phyloP scores from a whole-genome alignment of 169 alveolate genomes.

The Babesia sp. region DNA sequence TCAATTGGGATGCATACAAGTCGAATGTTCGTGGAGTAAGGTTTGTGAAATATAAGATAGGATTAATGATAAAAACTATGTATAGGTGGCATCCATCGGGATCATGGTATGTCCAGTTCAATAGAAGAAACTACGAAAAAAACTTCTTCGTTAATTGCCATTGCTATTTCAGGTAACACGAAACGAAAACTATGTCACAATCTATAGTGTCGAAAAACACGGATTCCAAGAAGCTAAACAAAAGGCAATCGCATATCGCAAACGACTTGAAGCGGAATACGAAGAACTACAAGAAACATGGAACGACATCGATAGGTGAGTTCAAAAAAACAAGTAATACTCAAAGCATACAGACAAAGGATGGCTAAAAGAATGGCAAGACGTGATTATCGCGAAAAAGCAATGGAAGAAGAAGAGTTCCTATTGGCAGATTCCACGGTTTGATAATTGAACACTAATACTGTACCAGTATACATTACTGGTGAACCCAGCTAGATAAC shows the following conservation, averaged over 20 bases:
- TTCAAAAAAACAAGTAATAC: too few species aligned
- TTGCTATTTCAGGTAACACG: slow-evolving; percentile 74
- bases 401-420: slow-evolving; percentile 18
- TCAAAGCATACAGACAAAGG: neutral
- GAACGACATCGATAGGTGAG: slow-evolving; percentile 68
- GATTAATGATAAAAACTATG: neutral
- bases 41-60: slow-evolving; percentile 8
- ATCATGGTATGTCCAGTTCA: slow-evolving; percentile 87
- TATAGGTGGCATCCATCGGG: slow-evolving; percentile 87
- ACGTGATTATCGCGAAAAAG: slow-evolving; percentile 3
- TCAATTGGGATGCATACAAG: slow-evolving; percentile 83
- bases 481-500: too few species aligned
- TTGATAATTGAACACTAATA: too few species aligned
- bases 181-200: neutral
- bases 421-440: slow-evolving; percentile 25
- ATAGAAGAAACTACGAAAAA: slow-evolving; percentile 77
- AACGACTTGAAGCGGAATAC: slow-evolving; percentile 82
- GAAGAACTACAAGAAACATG: slow-evolving; percentile 79
- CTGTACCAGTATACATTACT: too few species aligned
- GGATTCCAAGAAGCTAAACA: slow-evolving; percentile 82
- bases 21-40: slow-evolving; percentile 82
- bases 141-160: slow-evolving; percentile 84
- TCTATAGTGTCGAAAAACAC: slow-evolving; percentile 65
- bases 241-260: slow-evolving; percentile 80
- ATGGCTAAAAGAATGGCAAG: neutral